Conservation (phyloP, 1,284 basidiomycete species). For the Coniferiporia sulphurascens region DNA sequence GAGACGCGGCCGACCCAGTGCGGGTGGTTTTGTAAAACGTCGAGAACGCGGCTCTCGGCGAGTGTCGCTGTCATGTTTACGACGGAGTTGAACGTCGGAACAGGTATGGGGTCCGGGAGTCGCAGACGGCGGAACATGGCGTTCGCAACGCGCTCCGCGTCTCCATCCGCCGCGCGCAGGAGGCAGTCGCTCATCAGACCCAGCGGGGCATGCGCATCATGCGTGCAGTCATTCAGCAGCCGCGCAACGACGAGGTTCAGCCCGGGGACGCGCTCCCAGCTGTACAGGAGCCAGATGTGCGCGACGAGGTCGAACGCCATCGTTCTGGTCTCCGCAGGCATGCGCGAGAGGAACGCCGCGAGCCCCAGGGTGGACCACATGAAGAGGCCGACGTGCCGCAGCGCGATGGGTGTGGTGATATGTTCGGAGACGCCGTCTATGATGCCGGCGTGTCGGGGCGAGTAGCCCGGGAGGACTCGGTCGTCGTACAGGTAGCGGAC, state of each 20-base stretch:
- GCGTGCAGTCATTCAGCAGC: not conserved
- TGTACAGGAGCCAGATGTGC: not conserved
- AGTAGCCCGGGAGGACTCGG: not conserved
- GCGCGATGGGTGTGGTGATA: not conserved
- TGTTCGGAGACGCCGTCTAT: not conserved
- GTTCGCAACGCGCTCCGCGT: not conserved
- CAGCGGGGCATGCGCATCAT: not conserved
- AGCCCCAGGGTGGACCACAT: not conserved
- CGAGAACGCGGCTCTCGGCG: not conserved
- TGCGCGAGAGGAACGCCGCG: not conserved
- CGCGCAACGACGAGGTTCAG: not conserved
- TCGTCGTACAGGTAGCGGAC: not conserved
- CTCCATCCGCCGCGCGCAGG: not conserved
- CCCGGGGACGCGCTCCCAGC: not conserved
- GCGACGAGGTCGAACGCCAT: not conserved
- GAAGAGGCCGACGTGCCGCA: not conserved
- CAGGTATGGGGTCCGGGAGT: not conserved
- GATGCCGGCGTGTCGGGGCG: too few species aligned
- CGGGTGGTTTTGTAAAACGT: not conserved
- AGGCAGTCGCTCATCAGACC: not conserved
- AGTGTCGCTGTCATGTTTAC: not conserved
- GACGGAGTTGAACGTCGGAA: not conserved
- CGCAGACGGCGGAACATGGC: not conserved
- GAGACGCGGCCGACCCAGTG: not conserved
- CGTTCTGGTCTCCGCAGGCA: not conserved